Percentiles rank a stretch among this genome's conserved stretches.
Conservation (phyloP, 345 rosid species). For the Cardamine chenopodiifolia region DNA sequence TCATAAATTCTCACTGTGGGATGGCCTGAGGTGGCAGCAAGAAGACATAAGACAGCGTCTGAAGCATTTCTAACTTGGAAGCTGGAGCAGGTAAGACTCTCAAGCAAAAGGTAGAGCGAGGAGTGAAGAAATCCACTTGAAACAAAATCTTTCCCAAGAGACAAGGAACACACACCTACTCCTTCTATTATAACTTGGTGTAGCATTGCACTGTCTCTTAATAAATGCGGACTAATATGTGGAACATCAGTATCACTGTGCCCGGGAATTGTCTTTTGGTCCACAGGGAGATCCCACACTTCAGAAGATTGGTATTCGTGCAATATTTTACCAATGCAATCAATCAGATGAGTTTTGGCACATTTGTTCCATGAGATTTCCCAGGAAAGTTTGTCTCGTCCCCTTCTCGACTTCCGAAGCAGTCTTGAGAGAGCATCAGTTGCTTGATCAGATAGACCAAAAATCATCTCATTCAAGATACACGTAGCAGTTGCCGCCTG, state of each 20-base stretch:
- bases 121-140: conserved; percentile 90
- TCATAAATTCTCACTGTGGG: conserved; percentile 57
- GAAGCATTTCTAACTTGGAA: conserved; percentile 76
- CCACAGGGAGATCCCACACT: conserved; percentile 83
- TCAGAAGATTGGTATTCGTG: conserved; percentile 87
- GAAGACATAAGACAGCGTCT: conserved; percentile 74
- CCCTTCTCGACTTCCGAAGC: conserved; percentile 56
- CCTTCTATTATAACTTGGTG: conserved; percentile 83
- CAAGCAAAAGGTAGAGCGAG: conserved; percentile 83
- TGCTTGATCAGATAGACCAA: conserved; percentile 75
- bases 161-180: conserved; percentile 73
- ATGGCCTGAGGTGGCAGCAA: conserved; percentile 62
- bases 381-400: conserved; percentile 53
- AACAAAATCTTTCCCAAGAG: conserved; percentile 74
- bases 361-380: conserved; percentile 53
- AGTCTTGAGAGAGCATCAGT: conserved; percentile 51
- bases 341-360: conserved; percentile 57
- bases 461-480: conserved; percentile 86
- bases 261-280: conserved; percentile 44
- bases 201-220: conserved; percentile 70
- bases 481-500: conserved; percentile 83
- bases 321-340: conserved; percentile 79
- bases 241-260: conserved; percentile 51
- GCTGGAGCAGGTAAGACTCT: conserved; percentile 72
- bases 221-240: conserved; percentile 58